A percentile compares a stretch with the other conserved stretches of the same genome.
These are phyloP conservation scores for Phaseolus coccineus DNA, from an alignment of 331 rosid genomes.

Conservation along the genomic window DNA sequence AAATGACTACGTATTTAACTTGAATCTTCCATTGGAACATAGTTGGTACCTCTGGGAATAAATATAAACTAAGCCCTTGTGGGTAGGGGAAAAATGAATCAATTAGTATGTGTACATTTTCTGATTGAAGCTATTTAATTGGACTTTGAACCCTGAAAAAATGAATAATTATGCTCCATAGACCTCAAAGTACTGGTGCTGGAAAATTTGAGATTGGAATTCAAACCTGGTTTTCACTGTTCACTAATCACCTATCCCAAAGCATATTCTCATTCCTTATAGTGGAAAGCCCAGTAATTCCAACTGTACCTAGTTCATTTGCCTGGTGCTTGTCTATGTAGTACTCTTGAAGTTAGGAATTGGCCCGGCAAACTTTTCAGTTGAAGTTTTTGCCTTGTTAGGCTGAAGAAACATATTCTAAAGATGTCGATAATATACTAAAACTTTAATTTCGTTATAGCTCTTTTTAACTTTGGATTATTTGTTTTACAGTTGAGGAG, in stretches of 20 bases:
- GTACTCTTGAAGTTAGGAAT: conserved; percentile 2
- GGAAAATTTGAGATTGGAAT: conserved; percentile 5
- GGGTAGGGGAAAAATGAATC: background rate
- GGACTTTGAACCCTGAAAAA: background rate
- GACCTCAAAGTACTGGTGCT: background rate
- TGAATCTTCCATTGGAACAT: background rate
- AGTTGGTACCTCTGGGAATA: background rate
- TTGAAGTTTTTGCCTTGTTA: conserved; percentile 13
- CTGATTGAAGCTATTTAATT: conserved; percentile 20
- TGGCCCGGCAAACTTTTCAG: conserved; percentile 6
- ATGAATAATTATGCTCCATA: background rate
- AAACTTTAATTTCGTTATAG: background rate
- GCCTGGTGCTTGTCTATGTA: conserved; percentile 1
- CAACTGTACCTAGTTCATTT: conserved; percentile 3
- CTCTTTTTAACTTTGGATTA: conserved; percentile 2
- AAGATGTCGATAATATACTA: background rate
- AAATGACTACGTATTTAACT: background rate
- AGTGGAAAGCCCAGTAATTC: background rate
- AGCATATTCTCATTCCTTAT: background rate
- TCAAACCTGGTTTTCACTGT: background rate
- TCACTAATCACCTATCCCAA: background rate
- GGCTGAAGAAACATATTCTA: conserved; percentile 9
- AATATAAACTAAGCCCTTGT: background rate
- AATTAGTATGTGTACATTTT: background rate
- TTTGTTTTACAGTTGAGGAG: background rate